phyloP scores from a whole-genome alignment of 1,139 yeast genomes.

The Casaregolazyma suthepensis region DNA sequence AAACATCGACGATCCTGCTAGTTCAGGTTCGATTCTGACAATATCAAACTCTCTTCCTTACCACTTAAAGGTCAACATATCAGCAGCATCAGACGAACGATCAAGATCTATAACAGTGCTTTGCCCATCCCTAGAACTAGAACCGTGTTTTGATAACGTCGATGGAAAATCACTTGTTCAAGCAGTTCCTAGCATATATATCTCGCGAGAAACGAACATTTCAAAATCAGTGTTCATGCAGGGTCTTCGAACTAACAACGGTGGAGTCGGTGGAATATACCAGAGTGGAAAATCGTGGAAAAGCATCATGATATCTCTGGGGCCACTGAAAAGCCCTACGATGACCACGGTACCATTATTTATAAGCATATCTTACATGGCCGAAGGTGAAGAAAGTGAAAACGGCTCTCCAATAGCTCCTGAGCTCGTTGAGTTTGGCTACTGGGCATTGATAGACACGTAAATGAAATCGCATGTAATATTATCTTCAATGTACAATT shows the following conservation, averaged over 20 bases:
- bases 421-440: constrained; percentile 4
- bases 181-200: constrained; percentile 25
- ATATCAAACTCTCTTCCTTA: constrained; percentile 25
- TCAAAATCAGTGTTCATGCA: constrained; percentile 28
- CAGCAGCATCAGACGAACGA: constrained; percentile 16
- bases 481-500: neutral
- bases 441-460: neutral
- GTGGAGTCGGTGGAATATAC: constrained; percentile 14
- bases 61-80: constrained; percentile 22
- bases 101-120: constrained; percentile 22
- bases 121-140: constrained; percentile 23
- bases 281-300: constrained; percentile 29
- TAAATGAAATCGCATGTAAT: neutral
- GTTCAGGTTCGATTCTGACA: constrained; percentile 18
- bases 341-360: neutral
- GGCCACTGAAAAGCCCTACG: neutral
- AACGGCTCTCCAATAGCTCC: neutral
- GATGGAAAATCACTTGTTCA: constrained; percentile 26
- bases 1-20: constrained; percentile 6
- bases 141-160: constrained; percentile 24
- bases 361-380: constrained; percentile 1
- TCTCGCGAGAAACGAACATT: constrained; percentile 25
- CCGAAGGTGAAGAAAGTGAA: neutral
- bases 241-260: constrained; percentile 12
- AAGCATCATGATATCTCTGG: constrained; percentile 13